phyloP scores from a whole-genome alignment of 148 eudicot genomes.

The Vaccinium myrtillus region DNA sequence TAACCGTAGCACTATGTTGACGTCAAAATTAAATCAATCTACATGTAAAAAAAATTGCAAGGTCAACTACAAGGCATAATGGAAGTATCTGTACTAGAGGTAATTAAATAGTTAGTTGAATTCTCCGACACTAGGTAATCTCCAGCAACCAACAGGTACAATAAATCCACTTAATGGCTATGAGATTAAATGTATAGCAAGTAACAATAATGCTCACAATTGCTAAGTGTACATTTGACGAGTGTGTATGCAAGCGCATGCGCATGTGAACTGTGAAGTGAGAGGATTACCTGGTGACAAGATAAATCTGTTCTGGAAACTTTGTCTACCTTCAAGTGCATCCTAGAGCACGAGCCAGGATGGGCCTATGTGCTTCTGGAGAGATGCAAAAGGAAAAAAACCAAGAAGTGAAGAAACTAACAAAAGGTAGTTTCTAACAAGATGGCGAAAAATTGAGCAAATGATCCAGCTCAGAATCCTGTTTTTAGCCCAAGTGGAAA shows the following conservation, averaged over 20 bases:
- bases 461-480: conserved; percentile 55
- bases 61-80: not conserved
- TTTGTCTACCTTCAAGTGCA: no score
- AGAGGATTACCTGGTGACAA: not conserved
- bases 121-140: not conserved
- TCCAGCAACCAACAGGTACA: not conserved
- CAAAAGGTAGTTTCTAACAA: conserved; percentile 46
- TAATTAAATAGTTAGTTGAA: not conserved
- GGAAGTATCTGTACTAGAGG: not conserved
- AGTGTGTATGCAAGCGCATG: not conserved
- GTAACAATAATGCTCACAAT: not conserved
- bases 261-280: not conserved
- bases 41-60: not conserved
- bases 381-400: conserved; percentile 55
- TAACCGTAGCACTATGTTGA: not conserved
- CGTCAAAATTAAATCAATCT: not conserved
- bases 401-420: conserved; percentile 51
- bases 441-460: conserved; percentile 40
- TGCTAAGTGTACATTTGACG: not conserved
- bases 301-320: not conserved
- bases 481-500: conserved; percentile 79
- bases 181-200: not conserved
- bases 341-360: conserved; percentile 68
- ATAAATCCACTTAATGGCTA: not conserved
- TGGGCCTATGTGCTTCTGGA: conserved; percentile 74